Evolutionary conservation across 345 rosid genomes (phyloP), one percentile per base, ranked within the genome.

Genomic region (Ricinus communis): DNA sequence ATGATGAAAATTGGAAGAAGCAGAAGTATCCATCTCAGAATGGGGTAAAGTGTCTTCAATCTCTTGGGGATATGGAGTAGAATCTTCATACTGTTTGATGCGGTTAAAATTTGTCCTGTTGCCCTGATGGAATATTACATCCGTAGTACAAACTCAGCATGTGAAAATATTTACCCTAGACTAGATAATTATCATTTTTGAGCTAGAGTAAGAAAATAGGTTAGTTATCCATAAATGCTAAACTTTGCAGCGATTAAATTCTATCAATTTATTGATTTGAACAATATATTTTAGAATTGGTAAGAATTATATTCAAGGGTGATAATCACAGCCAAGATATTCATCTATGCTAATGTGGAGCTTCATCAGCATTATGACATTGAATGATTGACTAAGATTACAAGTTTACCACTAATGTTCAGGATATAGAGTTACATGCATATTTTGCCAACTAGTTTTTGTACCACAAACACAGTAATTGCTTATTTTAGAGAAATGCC

Each of bases 21-120:
- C 63, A 82, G 93, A 86, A 79, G 81, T 85, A 45, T 87, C 86
- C 43, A 75, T 74, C 76, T 87, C 92, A 68, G 81, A 68, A 76
- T 70, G 84, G 55, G 71, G 71, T 62, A 74, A 47, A 53, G 55
- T 53, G 59, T 83, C 84, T 72, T 80, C 90, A 56, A 76, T 71
- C 77, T 84, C 89, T 76, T 76, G 87, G 81, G 84, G 69, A 76
- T 64, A 62, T 74, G 72, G 79, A 69, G 75, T 58, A 68, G 79
- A 58, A 72, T 71, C 87, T 83, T 78, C 91, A 69, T 74, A 52
- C 76, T 73, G 87, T 74, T 85, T 87, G 71, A 80, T 53, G 66
- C 85, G 81, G 58, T 82, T 85, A 76, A 75, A 79, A 73, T 87
- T 82, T 64, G 86, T 71, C 74, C 90, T 82, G 76, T 78, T 88